Evolutionary conservation across 2,329 filamentous ascomycete species (phyloP).

Genomic region (Sclerotinia spermophila): DNA sequence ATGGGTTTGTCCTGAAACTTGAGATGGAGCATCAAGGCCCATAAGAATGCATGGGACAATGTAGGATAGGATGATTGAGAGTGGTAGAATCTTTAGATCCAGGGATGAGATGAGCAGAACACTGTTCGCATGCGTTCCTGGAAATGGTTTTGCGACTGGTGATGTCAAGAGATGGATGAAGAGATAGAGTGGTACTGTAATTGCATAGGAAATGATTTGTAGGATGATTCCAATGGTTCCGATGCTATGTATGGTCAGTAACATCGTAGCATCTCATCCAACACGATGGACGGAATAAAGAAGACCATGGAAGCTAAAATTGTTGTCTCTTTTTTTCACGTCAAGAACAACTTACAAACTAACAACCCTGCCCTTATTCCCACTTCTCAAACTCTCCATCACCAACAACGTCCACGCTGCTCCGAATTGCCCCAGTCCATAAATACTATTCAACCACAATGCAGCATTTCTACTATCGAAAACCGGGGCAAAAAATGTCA

Average conservation of each 20-base stretch:
- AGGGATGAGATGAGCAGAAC: slow-evolving; percentile 32
- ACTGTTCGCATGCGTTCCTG: slow-evolving; percentile 37
- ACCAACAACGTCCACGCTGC: slow-evolving; percentile 37
- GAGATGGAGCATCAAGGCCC: slow-evolving; percentile 41
- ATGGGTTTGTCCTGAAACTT: slow-evolving; percentile 42
- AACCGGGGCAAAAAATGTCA: slow-evolving; percentile 32
- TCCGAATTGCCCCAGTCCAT: slow-evolving; percentile 33
- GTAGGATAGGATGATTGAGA: slow-evolving; percentile 43
- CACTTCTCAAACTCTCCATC: slow-evolving; percentile 44
- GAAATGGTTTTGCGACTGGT: slow-evolving; percentile 36
- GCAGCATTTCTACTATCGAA: slow-evolving; percentile 21
- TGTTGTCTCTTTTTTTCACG: no score
- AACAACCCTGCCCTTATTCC: slow-evolving; percentile 42
- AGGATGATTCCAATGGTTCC: slow-evolving; percentile 42
- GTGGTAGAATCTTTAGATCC: slow-evolving; percentile 38
- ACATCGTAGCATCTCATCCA: background rate
- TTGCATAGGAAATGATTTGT: slow-evolving; percentile 44
- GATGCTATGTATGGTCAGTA: slow-evolving; percentile 29
- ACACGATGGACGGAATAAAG: background rate
- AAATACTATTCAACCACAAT: slow-evolving; percentile 27
- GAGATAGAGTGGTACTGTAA: slow-evolving; percentile 44
- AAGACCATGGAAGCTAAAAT: no score
- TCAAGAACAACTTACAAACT: slow-evolving; percentile 40
- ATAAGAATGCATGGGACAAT: slow-evolving; percentile 44
- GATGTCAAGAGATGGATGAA: slow-evolving; percentile 44